Conservation (phyloP, 2,329 filamentous ascomycete species). For the Colletotrichum viniferum region DNA sequence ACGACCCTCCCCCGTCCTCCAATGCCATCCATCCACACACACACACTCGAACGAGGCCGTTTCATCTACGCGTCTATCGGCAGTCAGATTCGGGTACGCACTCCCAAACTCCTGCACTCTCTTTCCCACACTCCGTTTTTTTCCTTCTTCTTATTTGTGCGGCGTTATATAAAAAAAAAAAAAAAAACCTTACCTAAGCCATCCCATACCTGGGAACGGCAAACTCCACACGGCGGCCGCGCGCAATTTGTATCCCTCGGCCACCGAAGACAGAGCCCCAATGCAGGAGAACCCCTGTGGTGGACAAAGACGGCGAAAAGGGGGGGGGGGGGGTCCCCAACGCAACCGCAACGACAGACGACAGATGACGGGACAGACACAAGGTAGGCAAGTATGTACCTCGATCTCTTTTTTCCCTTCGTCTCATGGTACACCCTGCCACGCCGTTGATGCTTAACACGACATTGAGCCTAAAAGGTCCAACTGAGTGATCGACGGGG, state of each 20-base stretch:
- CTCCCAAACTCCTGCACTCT: not conserved
- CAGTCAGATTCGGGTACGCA: conserved; percentile 1
- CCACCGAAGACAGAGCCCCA: not conserved
- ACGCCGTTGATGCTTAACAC: conserved; percentile 5
- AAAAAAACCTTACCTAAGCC: not conserved
- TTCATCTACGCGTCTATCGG: conserved; percentile 16
- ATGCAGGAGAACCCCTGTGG: not conserved
- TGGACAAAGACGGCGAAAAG: not conserved
- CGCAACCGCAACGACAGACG: not conserved
- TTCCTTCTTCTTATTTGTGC: not conserved
- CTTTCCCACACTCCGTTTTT: not conserved
- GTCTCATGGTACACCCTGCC: conserved; percentile 1
- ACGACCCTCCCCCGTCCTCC: not conserved
- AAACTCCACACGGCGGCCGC: not conserved
- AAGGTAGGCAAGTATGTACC: not conserved
- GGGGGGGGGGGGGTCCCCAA: not conserved
- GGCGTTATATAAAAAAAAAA: not conserved
- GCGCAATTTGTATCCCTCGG: not conserved
- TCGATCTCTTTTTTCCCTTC: not conserved
- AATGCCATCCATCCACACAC: not conserved
- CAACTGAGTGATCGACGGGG: not conserved
- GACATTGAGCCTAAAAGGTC: conserved; percentile 1
- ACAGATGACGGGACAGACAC: not conserved
- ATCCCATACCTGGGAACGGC: not conserved
- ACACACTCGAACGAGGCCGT: conserved; percentile 8